These are phyloP conservation scores for Aspergillus pseudoviridinutans DNA, from an alignment of 2,329 filamentous ascomycete species.

Conservation along the genomic window DNA sequence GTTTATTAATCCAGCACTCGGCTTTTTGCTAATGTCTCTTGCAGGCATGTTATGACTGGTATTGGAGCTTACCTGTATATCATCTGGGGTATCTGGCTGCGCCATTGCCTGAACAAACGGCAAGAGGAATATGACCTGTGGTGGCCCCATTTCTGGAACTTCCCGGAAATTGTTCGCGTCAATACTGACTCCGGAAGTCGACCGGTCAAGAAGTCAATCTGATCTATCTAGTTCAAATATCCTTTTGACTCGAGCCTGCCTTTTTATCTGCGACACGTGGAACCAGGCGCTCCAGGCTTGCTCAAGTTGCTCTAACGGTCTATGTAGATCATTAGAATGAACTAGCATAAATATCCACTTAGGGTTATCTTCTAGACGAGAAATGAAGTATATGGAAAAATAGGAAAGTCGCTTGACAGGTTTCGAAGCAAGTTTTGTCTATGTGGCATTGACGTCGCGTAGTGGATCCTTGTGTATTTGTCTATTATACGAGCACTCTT, in stretches of 20 bases:
- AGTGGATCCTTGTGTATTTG: neutral
- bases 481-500: neutral
- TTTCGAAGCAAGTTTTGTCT: slow-evolving; percentile 2
- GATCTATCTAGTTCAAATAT: slow-evolving; percentile 6
- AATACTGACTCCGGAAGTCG: slow-evolving; percentile 17
- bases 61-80: slow-evolving; percentile 82
- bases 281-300: slow-evolving; percentile 2
- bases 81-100: slow-evolving; percentile 76
- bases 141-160: slow-evolving; percentile 63
- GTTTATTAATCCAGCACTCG: neutral
- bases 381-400: slow-evolving; percentile 2
- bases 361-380: slow-evolving; percentile 9
- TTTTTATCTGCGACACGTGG: neutral
- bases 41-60: slow-evolving; percentile 74
- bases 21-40: slow-evolving; percentile 11
- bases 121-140: slow-evolving; percentile 67
- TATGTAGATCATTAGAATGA: neutral
- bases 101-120: slow-evolving; percentile 68
- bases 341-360: slow-evolving; percentile 6
- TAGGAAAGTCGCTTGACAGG: slow-evolving; percentile 4
- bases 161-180: slow-evolving; percentile 50
- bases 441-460: neutral
- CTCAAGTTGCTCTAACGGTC: neutral
- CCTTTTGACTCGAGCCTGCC: slow-evolving; percentile 1
- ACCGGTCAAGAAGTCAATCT: slow-evolving; percentile 28